Evolutionary conservation across 176 grass and related monocot species (phyloP), one percentile per base, ranked within the genome.

Genomic region (Musa beccarii): DNA sequence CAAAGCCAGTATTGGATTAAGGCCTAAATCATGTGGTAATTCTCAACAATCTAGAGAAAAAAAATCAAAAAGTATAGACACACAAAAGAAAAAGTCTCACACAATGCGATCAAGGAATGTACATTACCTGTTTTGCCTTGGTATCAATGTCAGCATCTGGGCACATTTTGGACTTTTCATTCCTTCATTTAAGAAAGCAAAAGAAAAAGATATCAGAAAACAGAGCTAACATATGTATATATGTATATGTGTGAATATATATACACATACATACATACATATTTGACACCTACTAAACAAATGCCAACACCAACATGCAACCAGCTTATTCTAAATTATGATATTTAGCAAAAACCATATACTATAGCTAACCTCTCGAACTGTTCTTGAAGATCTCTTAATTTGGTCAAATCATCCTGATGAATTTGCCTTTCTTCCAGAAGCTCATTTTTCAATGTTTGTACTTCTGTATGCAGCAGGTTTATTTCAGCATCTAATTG

Each of bases 81-180:
- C 79, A 68, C 26, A 24, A 67, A 52, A 20, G 22, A 74, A 78
- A 24, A 81, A 77, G 7, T 34, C n/a, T 56, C 24, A 56, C 20
- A 75, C 24, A 61, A 73, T 59, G 17, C 8, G 67, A 53, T 68
- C 15, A 26, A 80, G 56, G 19, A 15, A 24, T 51, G 3, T 29
- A 66, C 63, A 52, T 54, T 90, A 90, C 90, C 90, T 98, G 80
- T 64, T 94, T 94, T 67, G 69, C 57, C 59, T 91, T 89, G 28
- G 74, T 85, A 79, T 94, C 90, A 19, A 71, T 82, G 22, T 89
- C 86, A 55, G 69, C 78, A 2, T 87, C 88, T 26, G 85, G 72
- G 83, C 26, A 67, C 72, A 43, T 43, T 82, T 86, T 73, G 81
- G 78, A 79, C 63, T 84, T 82, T 68, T 89, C 86, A 16, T 76